Base-by-base conservation (phyloP, 2,329 filamentous ascomycete genomes). In the Thelonectria blattea region DNA sequence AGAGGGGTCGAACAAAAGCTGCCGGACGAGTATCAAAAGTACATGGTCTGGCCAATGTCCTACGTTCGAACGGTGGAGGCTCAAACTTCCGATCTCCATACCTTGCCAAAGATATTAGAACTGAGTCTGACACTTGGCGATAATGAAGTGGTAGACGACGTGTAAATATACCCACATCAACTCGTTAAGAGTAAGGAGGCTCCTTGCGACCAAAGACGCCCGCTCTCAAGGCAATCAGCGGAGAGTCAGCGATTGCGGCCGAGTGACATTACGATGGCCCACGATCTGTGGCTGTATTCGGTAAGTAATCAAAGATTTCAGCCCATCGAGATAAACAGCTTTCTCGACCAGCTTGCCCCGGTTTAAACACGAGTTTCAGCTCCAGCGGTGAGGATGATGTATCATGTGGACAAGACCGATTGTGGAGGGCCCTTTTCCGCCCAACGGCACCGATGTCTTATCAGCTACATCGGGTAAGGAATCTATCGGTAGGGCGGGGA, bases 21-120 rank as follows among this genome's bases (percentile, higher is more conserved):
- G 3, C 64, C 64, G 1, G 5, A 6, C 5, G 42, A 42, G 3
- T 52, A 58, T 20, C 27, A 52, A 5, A 4, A 47, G 14, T 57
- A 63, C 39, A 56, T 66, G 5, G 32, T 18, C 11, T 66, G 64
- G 64, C 62, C 64, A 0, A 17, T 66, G 18, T 43, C 56, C 2
- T 64, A 52, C 46, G 45, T 37, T 10, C 17, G 32, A 22, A 6
- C 14, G 0, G 10, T 42, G 15, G 48, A 42, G 6, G 43, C 30
- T 4, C 18, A 47, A 7, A 18, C 24, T 1, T 14, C 20, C 6
- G 18, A 20, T 2, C 14, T 55, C 30, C 14, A 14, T n/a, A n/a
- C 4, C 5, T 11, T 47, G 4, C 45, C 45, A 3, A 47, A 30
- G 22, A 47, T 7, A 14, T 5, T 47, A 17, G 22, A 47, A 47